A percentile compares a stretch with the other conserved stretches of the same genome.
Evolutionary conservation across 1,139 yeast genomes (phyloP).

Genomic region (Magnusiomyces paraingens): DNA sequence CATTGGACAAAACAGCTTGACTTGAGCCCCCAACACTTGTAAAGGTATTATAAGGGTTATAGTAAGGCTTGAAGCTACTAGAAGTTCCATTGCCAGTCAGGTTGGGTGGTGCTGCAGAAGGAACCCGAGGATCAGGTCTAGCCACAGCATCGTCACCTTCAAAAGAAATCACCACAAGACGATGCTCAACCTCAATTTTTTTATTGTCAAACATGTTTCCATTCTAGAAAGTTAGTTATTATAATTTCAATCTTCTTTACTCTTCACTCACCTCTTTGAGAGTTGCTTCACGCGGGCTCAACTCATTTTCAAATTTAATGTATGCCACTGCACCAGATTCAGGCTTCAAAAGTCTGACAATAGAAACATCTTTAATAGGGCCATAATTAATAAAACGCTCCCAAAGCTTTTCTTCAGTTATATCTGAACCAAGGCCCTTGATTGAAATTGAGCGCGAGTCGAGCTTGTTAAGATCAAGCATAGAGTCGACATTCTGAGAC

Average conservation of each 20-base stretch:
- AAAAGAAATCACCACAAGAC: constrained; percentile 10
- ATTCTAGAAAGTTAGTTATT: neutral
- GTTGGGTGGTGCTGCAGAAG: constrained; percentile 16
- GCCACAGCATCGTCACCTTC: constrained; percentile 16
- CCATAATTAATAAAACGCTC: constrained; percentile 4
- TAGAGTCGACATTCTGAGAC: constrained; percentile 16
- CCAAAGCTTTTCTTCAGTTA: constrained; percentile 13
- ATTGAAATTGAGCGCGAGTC: constrained; percentile 15
- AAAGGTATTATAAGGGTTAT: no score
- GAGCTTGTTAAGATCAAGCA: constrained; percentile 14
- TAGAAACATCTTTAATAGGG: constrained; percentile 7
- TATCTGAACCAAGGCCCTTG: constrained; percentile 8
- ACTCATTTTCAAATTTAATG: constrained; percentile 5
- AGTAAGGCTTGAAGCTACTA: neutral
- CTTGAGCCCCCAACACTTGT: neutral
- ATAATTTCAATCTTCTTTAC: no score
- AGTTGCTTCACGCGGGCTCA: constrained; percentile 6
- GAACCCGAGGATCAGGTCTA: constrained; percentile 16
- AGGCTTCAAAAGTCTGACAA: neutral
- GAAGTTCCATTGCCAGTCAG: neutral
- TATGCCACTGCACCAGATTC: neutral
- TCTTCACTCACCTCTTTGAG: neutral
- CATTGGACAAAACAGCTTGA: constrained; percentile 1
- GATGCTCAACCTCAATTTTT: constrained; percentile 2
- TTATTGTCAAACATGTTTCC: neutral